These are phyloP conservation scores for Boletus rubropictus DNA, from an alignment of 768 basidiomycete genomes.

Conservation along the genomic window DNA sequence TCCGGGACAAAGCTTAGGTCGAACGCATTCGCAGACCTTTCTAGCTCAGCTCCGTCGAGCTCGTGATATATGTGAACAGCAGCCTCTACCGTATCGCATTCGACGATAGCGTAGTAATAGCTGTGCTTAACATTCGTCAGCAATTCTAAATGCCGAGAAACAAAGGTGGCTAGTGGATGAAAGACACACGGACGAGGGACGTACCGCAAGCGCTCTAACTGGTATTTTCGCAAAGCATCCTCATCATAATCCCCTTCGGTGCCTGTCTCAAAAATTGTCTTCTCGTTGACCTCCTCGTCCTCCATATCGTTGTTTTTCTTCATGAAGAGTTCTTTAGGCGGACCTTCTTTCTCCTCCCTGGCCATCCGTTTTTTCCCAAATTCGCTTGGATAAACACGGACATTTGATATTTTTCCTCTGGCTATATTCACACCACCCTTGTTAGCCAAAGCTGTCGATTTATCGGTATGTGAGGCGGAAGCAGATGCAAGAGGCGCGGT, in stretches of 20 bases:
- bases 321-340: conserved; percentile 79
- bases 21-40: conserved; percentile 93
- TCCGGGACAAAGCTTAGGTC: conserved; percentile 93
- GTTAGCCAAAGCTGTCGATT: conserved; percentile 8
- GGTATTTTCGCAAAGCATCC: conserved; percentile 83
- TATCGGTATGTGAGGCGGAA: conserved; percentile 19
- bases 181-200: conserved; percentile 20
- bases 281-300: conserved; percentile 57
- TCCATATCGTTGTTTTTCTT: conserved; percentile 35
- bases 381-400: conserved; percentile 86
- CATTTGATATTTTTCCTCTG: conserved; percentile 66
- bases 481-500: conserved; percentile 39
- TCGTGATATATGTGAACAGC: conserved; percentile 79
- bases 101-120: conserved; percentile 93
- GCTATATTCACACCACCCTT: conserved; percentile 27
- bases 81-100: conserved; percentile 73
- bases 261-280: conserved; percentile 59
- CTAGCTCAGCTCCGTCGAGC: conserved; percentile 91
- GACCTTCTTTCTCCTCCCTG: conserved; percentile 85
- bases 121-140: conserved; percentile 37
- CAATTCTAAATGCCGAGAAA: not conserved
- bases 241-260: conserved; percentile 80
- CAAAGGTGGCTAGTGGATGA: not conserved
- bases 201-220: conserved; percentile 86
- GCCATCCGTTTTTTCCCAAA: conserved; percentile 87